Evolutionary conservation across 1,139 yeast species (phyloP).

Genomic region (Suhomyces guaymorum): DNA sequence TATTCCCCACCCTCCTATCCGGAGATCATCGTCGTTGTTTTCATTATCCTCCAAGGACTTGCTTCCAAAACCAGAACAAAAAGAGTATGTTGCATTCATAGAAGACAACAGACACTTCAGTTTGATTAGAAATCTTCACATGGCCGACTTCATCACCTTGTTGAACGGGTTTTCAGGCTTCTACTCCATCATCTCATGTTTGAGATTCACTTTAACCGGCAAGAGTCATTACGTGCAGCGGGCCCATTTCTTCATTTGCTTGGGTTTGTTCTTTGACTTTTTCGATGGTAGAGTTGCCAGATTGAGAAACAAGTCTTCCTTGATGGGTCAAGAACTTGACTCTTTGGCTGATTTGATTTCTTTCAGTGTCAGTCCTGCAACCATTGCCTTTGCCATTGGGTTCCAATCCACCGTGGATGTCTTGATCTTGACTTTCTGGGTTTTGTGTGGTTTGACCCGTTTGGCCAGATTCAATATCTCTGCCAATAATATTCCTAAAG

Average conservation of each 20-base stretch:
- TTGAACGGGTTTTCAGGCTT: slow-evolving; percentile 90
- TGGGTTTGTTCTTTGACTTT: slow-evolving; percentile 92
- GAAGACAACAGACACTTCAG: slow-evolving; percentile 79
- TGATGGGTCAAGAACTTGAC: slow-evolving; percentile 97
- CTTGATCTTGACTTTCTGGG: slow-evolving; percentile 76
- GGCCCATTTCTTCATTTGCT: slow-evolving; percentile 82
- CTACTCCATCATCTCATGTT: slow-evolving; percentile 82
- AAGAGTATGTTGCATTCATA: slow-evolving; percentile 75
- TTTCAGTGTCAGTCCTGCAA: slow-evolving; percentile 92
- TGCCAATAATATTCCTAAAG: slow-evolving; percentile 90
- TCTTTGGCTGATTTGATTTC: slow-evolving; percentile 92
- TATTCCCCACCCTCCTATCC: slow-evolving; percentile 29
- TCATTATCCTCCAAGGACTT: slow-evolving; percentile 35
- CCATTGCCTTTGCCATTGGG: slow-evolving; percentile 90
- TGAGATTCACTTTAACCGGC: slow-evolving; percentile 73
- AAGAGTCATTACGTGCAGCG: slow-evolving; percentile 74
- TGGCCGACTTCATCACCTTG: slow-evolving; percentile 94
- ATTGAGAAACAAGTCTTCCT: slow-evolving; percentile 83
- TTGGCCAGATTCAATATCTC: slow-evolving; percentile 95
- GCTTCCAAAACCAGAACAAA: slow-evolving; percentile 61
- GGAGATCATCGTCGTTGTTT: slow-evolving; percentile 44
- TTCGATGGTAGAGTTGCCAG: slow-evolving; percentile 97
- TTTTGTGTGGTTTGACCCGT: slow-evolving; percentile 89
- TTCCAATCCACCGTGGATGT: slow-evolving; percentile 82
- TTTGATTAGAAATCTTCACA: slow-evolving; percentile 75